A percentile compares a stretch with the other conserved stretches of the same genome.
Conservation (phyloP, 805 yeast genomes). For the Cyberlindnera mycetangii region DNA sequence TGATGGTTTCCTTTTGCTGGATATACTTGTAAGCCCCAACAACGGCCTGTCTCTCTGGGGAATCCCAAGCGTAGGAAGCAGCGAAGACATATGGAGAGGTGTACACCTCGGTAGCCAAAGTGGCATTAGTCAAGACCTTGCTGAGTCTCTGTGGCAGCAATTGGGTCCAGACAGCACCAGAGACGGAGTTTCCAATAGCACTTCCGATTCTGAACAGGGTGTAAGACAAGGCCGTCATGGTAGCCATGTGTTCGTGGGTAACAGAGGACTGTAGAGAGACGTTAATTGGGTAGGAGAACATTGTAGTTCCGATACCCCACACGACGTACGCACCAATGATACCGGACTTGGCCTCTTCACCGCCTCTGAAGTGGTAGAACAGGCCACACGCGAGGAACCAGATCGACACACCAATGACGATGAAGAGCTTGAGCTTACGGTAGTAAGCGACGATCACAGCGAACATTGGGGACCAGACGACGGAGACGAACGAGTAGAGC, state of each 20-base stretch:
- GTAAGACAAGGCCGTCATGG: slow-evolving; percentile 54
- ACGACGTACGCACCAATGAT: slow-evolving; percentile 63
- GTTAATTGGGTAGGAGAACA: slow-evolving; percentile 66
- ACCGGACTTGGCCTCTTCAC: slow-evolving; percentile 48
- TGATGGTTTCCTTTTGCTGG: slow-evolving; percentile 54
- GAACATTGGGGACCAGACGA: slow-evolving; percentile 52
- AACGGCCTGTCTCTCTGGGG: slow-evolving; percentile 56
- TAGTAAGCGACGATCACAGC: slow-evolving; percentile 48
- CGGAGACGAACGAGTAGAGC: slow-evolving; percentile 59
- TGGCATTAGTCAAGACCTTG: slow-evolving; percentile 34
- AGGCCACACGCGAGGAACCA: slow-evolving; percentile 63
- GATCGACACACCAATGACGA: slow-evolving; percentile 53
- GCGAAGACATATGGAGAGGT: slow-evolving; percentile 52
- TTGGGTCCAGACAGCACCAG: slow-evolving; percentile 77
- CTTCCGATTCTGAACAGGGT: slow-evolving; percentile 61
- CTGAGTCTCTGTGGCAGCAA: slow-evolving; percentile 41
- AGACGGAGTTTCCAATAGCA: slow-evolving; percentile 59
- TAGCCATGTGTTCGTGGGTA: slow-evolving; percentile 67
- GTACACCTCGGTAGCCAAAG: slow-evolving; percentile 46
- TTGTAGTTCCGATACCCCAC: slow-evolving; percentile 69
- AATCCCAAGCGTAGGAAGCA: slow-evolving; percentile 52
- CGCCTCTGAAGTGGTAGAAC: slow-evolving; percentile 54
- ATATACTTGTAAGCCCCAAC: slow-evolving; percentile 57
- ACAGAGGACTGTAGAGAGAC: slow-evolving; percentile 59
- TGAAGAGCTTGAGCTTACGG: slow-evolving; percentile 54